Evolutionary conservation across 2,329 filamentous ascomycete genomes (phyloP).

Genomic region (Pyrenophora teres): DNA sequence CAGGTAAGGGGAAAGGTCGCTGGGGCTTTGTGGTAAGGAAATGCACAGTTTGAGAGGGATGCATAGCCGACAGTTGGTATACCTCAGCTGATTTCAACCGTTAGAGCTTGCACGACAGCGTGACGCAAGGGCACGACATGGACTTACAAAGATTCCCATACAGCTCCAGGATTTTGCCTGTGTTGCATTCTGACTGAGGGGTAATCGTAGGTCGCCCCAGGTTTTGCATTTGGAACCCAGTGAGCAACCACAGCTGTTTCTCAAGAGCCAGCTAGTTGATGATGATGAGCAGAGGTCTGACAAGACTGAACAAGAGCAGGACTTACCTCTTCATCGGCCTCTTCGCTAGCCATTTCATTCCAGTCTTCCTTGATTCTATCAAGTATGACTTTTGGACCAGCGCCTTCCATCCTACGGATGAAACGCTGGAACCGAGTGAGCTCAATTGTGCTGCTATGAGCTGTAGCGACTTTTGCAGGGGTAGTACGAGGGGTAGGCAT

Average conservation of each 20-base stretch:
- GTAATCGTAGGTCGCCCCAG: slow-evolving; percentile 27
- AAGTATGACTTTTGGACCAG: slow-evolving; percentile 58
- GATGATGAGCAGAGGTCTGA: slow-evolving; percentile 1
- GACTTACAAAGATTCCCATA: slow-evolving; percentile 49
- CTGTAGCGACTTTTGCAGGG: slow-evolving; percentile 21
- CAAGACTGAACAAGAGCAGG: neutral
- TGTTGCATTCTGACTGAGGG: slow-evolving; percentile 36
- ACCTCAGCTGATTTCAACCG: slow-evolving; percentile 46
- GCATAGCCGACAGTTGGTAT: slow-evolving; percentile 52
- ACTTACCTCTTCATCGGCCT: slow-evolving; percentile 52
- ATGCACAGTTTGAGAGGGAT: slow-evolving; percentile 44
- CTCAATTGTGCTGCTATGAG: slow-evolving; percentile 29
- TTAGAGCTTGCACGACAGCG: slow-evolving; percentile 34
- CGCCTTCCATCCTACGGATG: slow-evolving; percentile 60
- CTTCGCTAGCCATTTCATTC: slow-evolving; percentile 47
- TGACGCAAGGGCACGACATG: slow-evolving; percentile 17
- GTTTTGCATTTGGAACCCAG: slow-evolving; percentile 54
- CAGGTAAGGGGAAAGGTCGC: slow-evolving; percentile 40
- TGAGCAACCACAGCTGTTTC: slow-evolving; percentile 67
- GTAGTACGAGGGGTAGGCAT: slow-evolving; percentile 20
- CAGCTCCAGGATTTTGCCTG: slow-evolving; percentile 45
- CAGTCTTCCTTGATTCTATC: slow-evolving; percentile 59
- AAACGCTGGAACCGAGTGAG: slow-evolving; percentile 57
- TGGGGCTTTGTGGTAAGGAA: slow-evolving; percentile 44
- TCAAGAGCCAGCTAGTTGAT: slow-evolving; percentile 51